Evolutionary conservation across 140 eudicot genomes (phyloP).

Genomic region (Erigeron philadelphicus): DNA sequence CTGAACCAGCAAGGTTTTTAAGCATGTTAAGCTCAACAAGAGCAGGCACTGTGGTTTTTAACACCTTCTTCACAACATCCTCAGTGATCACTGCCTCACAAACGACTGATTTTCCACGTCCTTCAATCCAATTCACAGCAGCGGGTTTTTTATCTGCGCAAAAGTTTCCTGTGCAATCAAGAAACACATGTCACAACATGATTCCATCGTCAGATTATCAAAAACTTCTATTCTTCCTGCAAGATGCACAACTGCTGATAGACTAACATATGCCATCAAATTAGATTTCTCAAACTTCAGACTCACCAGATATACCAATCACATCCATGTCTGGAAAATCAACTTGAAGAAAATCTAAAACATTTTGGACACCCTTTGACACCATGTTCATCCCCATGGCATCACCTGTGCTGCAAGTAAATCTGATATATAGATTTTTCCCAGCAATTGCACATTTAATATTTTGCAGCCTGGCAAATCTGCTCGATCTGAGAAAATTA

Average conservation of each 20-base stretch:
- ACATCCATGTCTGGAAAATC: conserved; percentile 82
- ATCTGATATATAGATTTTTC: conserved; percentile 58
- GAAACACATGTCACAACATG: conserved; percentile 8
- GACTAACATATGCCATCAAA: too few species aligned
- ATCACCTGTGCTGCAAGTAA: conserved; percentile 77
- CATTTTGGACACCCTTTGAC: conserved; percentile 75
- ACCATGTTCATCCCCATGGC: conserved; percentile 96
- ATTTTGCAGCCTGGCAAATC: conserved; percentile 68
- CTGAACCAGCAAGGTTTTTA: conserved; percentile 80
- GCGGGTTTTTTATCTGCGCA: conserved; percentile 78
- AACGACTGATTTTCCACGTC: conserved; percentile 78
- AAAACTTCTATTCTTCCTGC: not conserved
- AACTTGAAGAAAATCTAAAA: conserved; percentile 56
- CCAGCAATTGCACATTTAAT: conserved; percentile 66
- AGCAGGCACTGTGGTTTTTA: conserved; percentile 61
- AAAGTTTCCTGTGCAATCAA: conserved; percentile 48
- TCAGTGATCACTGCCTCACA: conserved; percentile 61
- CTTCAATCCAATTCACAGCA: conserved; percentile 81
- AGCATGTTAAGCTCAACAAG: conserved; percentile 87
- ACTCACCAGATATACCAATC: conserved; percentile 69
- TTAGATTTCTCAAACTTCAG: not conserved
- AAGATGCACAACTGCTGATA: not conserved
- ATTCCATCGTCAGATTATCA: not conserved
- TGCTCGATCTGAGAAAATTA: conserved; percentile 51
- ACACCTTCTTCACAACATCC: conserved; percentile 65